These are phyloP conservation scores for Thymus quinquecostatus DNA, from an alignment of 257 asterid genomes.

Conservation along the genomic window DNA sequence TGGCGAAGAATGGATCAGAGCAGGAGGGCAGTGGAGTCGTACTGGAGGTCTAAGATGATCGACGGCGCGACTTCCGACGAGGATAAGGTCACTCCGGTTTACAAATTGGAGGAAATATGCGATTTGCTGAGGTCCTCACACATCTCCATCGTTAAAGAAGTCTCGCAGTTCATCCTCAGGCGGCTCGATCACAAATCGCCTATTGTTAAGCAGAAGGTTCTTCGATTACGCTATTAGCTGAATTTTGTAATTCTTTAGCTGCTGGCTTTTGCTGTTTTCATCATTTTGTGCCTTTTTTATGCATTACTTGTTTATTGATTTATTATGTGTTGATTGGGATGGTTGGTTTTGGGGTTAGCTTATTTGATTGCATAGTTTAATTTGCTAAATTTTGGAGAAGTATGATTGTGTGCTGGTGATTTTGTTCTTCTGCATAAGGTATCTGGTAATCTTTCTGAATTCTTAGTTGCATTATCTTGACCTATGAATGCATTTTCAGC, in stretches of 20 bases:
- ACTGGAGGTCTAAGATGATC: slow-evolving; percentile 87
- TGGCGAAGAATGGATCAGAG: slow-evolving; percentile 76
- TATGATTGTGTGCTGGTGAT: background rate
- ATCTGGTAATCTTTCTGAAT: background rate
- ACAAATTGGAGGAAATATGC: slow-evolving; percentile 91
- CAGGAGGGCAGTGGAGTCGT: slow-evolving; percentile 97
- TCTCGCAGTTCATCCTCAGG: slow-evolving; percentile 83
- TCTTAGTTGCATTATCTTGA: background rate
- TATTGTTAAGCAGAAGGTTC: slow-evolving; percentile 81
- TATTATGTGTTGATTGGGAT: background rate
- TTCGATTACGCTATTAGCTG: background rate
- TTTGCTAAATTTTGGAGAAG: background rate
- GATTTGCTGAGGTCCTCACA: slow-evolving; percentile 89
- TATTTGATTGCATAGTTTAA: background rate
- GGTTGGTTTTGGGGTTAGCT: background rate
- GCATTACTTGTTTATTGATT: background rate
- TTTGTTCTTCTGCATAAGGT: background rate
- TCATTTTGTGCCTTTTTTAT: background rate
- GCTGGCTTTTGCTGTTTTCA: background rate
- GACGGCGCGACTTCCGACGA: slow-evolving; percentile 92
- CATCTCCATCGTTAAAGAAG: slow-evolving; percentile 75
- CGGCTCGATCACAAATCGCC: slow-evolving; percentile 97
- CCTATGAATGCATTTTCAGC: background rate
- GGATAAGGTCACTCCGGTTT: slow-evolving; percentile 96
- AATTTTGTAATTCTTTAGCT: background rate